These are phyloP conservation scores for Leucosporidium yakuticum DNA, from an alignment of 768 basidiomycete species.

Conservation along the genomic window DNA sequence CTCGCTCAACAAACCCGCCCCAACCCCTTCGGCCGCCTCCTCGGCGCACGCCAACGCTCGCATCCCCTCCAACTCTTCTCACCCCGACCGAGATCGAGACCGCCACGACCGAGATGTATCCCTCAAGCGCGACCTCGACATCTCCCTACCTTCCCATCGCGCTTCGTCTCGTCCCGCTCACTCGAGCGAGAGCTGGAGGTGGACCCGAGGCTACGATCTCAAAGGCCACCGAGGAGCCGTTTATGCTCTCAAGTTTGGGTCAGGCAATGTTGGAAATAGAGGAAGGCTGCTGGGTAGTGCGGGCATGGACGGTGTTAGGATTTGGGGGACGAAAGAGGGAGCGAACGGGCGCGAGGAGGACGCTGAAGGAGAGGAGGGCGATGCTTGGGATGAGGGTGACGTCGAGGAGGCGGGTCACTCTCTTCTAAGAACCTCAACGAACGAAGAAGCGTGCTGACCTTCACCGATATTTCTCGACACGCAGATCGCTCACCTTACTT, in stretches of 20 bases:
- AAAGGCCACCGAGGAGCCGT: constrained; percentile 9
- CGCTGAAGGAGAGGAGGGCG: not conserved
- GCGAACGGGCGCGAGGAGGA: not conserved
- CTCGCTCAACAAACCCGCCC: not conserved
- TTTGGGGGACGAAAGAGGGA: constrained; percentile 1
- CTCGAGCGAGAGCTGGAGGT: not conserved
- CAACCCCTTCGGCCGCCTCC: not conserved
- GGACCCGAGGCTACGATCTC: constrained; percentile 10
- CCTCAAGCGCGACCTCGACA: constrained; percentile 8
- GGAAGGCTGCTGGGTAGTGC: constrained; percentile 4
- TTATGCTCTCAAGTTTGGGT: constrained; percentile 1
- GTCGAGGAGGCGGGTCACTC: not conserved
- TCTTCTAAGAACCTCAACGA: not conserved
- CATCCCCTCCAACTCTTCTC: not conserved
- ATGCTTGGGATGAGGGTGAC: constrained; percentile 11
- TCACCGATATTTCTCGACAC: not conserved
- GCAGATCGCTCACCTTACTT: constrained; percentile 6
- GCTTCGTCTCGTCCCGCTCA: not conserved
- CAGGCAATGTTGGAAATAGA: not conserved
- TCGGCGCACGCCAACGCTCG: not conserved
- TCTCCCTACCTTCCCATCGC: not conserved
- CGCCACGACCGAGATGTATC: not conserved
- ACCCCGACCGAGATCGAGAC: constrained; percentile 1
- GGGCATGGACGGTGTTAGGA: constrained; percentile 1
- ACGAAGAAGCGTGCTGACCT: not conserved